Conservation (phyloP, 78 protist genomes). For the Cavenderia fasciculata region DNA sequence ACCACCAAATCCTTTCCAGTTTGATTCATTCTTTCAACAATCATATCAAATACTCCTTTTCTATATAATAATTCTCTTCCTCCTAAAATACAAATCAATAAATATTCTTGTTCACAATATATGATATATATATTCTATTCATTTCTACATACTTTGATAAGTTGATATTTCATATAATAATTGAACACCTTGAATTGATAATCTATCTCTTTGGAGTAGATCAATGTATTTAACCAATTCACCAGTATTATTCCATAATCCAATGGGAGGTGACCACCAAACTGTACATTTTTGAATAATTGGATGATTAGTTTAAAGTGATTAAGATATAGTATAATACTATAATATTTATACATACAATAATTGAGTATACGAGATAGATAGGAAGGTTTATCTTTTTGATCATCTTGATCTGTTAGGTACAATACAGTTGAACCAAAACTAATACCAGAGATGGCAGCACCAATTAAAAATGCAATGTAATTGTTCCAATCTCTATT, state of each 20-base stretch:
- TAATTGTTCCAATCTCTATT: too few species aligned
- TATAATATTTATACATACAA: too few species aligned
- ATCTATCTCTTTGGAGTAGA: not conserved
- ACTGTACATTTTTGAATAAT: too few species aligned
- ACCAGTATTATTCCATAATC: constrained; percentile 9
- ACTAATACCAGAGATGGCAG: too few species aligned
- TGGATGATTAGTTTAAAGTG: too few species aligned
- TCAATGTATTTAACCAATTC: constrained; percentile 1
- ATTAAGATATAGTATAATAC: too few species aligned
- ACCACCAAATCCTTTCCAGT: not conserved
- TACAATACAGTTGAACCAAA: too few species aligned
- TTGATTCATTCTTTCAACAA: constrained; percentile 8
- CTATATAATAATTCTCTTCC: not conserved
- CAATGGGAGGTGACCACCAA: constrained; percentile 58
- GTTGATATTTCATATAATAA: not conserved
- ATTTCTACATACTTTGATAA: not conserved
- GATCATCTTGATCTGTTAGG: too few species aligned
- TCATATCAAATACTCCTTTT: constrained; percentile 1
- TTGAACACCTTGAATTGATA: constrained; percentile 18
- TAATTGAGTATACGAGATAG: too few species aligned
- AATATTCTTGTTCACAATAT: not conserved
- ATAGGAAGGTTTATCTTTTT: too few species aligned
- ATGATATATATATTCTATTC: not conserved
- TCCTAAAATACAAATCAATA: not conserved
- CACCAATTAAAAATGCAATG: too few species aligned